Evolutionary conservation across 2,329 filamentous ascomycete genomes (phyloP).

Genomic region (Dactylonectria macrodidyma): DNA sequence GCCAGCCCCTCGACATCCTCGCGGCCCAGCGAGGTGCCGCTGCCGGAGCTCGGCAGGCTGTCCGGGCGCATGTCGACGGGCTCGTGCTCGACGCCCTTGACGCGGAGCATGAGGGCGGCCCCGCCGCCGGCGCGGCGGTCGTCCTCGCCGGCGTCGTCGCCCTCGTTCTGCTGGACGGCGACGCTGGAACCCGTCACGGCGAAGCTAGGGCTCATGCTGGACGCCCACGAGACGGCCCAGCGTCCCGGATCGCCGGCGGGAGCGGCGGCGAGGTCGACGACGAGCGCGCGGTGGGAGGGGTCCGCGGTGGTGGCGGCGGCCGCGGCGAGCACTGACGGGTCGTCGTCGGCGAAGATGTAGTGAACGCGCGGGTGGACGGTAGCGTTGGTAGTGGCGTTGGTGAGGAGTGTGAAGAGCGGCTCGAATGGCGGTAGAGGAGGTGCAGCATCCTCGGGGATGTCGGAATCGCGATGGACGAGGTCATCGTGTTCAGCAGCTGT

Average conservation of each 20-base stretch:
- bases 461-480: slow-evolving; percentile 31
- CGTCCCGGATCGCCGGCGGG: slow-evolving; percentile 56
- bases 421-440: slow-evolving; percentile 68
- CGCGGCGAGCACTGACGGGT: slow-evolving; percentile 81
- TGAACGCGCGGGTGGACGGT: slow-evolving; percentile 89
- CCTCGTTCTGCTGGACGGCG: slow-evolving; percentile 58
- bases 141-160: slow-evolving; percentile 44
- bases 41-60: slow-evolving; percentile 48
- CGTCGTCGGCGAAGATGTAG: slow-evolving; percentile 95
- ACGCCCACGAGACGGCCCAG: slow-evolving; percentile 75
- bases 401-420: slow-evolving; percentile 88
- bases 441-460: slow-evolving; percentile 29
- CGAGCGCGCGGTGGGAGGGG: slow-evolving; percentile 62
- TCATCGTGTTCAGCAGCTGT: slow-evolving; percentile 36
- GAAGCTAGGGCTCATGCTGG: slow-evolving; percentile 83
- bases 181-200: slow-evolving; percentile 66
- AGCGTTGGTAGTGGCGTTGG: slow-evolving; percentile 80
- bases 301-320: slow-evolving; percentile 71
- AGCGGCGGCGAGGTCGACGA: slow-evolving; percentile 66
- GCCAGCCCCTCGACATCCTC: slow-evolving; percentile 68
- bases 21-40: slow-evolving; percentile 49
- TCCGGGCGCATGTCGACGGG: slow-evolving; percentile 48
- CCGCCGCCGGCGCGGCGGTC: slow-evolving; percentile 48
- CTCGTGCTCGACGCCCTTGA: slow-evolving; percentile 58
- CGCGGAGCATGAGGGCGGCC: slow-evolving; percentile 51